Evolutionary conservation across 106 monocot genomes (phyloP).

Genomic region (Dendrobium catenatum): DNA sequence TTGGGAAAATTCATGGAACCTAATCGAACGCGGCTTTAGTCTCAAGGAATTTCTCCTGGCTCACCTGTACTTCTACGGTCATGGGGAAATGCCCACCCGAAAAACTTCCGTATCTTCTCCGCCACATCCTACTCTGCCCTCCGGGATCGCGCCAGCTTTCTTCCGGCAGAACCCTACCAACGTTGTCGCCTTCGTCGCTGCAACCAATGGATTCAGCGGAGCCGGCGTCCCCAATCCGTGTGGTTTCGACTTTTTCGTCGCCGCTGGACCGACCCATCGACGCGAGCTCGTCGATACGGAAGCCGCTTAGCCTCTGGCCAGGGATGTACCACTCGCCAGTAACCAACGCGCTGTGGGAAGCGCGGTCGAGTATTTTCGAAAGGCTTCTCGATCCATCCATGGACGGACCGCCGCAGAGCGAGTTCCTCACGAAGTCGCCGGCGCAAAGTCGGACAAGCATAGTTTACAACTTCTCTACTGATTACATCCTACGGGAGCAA

Average conservation of each 20-base stretch:
- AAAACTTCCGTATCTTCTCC: not conserved
- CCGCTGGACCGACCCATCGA: constrained; percentile 42
- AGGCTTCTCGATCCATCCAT: constrained; percentile 47
- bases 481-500: constrained; percentile 83
- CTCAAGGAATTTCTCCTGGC: no score
- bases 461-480: constrained; percentile 63
- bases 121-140: not conserved
- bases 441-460: constrained; percentile 73
- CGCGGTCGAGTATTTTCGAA: constrained; percentile 89
- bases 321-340: constrained; percentile 98
- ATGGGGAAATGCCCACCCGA: not conserved
- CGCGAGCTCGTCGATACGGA: constrained; percentile 45
- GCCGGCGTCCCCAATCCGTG: constrained; percentile 34
- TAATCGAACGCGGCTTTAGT: no score
- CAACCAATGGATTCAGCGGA: constrained; percentile 8
- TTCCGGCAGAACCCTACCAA: not conserved
- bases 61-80: not conserved
- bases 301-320: constrained; percentile 92
- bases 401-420: constrained; percentile 55
- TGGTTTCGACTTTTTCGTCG: constrained; percentile 42
- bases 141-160: not conserved
- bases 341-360: constrained; percentile 95
- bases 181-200: not conserved
- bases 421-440: constrained; percentile 70
- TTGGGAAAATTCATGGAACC: no score